Conservation (phyloP, 352 stramenopile genomes). For the Globisporangium splendens region DNA sequence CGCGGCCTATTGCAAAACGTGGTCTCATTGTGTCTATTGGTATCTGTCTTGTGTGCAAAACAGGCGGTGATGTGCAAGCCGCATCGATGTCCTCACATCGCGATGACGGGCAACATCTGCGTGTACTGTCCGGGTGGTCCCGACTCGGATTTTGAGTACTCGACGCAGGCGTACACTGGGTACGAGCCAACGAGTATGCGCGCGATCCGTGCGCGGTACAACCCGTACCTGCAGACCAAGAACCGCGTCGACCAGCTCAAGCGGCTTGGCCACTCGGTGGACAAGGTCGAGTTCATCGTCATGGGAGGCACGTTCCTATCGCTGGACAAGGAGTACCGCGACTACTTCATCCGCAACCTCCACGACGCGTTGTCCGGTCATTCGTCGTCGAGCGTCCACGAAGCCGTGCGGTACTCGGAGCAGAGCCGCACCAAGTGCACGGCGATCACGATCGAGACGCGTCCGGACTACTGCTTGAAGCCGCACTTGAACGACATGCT, state of each 20-base stretch:
- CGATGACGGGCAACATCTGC: constrained; percentile 96
- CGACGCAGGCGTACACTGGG: constrained; percentile 94
- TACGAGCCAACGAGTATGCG: constrained; percentile 97
- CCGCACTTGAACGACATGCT: constrained; percentile 97
- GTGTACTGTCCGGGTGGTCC: constrained; percentile 96
- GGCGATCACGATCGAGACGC: constrained; percentile 97
- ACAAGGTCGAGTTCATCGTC: constrained; percentile 98
- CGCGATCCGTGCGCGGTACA: constrained; percentile 94
- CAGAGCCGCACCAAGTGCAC: constrained; percentile 84
- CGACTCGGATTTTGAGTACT: constrained; percentile 98
- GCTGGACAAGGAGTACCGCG: constrained; percentile 92
- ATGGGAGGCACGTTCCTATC: constrained; percentile 98
- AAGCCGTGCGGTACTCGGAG: constrained; percentile 94
- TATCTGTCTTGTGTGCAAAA: background rate
- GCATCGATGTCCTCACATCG: constrained; percentile 97
- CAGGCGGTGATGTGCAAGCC: constrained; percentile 96
- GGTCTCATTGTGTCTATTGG: too few relatives aligned
- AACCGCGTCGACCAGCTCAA: constrained; percentile 89
- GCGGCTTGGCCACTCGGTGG: constrained; percentile 90
- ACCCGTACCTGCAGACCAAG: constrained; percentile 93
- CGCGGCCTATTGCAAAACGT: too few relatives aligned
- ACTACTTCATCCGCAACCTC: constrained; percentile 96
- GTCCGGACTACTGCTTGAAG: constrained; percentile 96
- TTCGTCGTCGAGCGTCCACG: constrained; percentile 84
- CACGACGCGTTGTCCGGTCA: constrained; percentile 95